Percentiles rank a stretch among this genome's conserved stretches.
Conservation (phyloP, 345 rosid species). For the Salix suchowensis region DNA sequence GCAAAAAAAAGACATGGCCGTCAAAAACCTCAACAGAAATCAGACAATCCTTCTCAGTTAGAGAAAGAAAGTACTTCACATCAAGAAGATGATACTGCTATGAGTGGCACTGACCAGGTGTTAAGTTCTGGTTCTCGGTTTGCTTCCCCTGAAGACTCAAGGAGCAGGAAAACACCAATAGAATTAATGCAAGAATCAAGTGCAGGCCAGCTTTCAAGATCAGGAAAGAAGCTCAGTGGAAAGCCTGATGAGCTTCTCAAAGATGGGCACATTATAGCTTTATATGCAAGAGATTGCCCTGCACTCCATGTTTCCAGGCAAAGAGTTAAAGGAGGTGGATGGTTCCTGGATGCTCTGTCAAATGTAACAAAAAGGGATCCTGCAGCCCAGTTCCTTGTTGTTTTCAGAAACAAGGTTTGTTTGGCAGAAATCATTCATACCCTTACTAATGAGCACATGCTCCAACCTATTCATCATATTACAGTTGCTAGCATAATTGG, state of each 20-base stretch:
- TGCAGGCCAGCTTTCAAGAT: conserved; percentile 43
- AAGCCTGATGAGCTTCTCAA: conserved; percentile 59
- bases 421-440: neutral
- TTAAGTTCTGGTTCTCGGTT: conserved; percentile 74
- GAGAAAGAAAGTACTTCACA: conserved; percentile 71
- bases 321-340: conserved; percentile 94
- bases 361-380: conserved; percentile 94
- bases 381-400: conserved; percentile 93
- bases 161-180: conserved; percentile 76
- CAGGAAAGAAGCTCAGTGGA: conserved; percentile 50
- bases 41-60: conserved; percentile 52
- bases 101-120: conserved; percentile 85
- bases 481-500: neutral
- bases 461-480: neutral
- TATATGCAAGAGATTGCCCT: conserved; percentile 67
- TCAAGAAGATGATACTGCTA: conserved; percentile 73
- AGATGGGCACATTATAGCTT: conserved; percentile 86
- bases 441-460: neutral
- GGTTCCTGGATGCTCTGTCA: conserved; percentile 89
- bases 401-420: conserved; percentile 78
- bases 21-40: conserved; percentile 55
- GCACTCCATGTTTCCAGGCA: conserved; percentile 84
- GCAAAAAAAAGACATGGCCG: conserved; percentile 88
- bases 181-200: conserved; percentile 57
- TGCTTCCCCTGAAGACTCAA: conserved; percentile 76